Conservation (phyloP, 345 rosid species). For the Ceriops tagal region DNA sequence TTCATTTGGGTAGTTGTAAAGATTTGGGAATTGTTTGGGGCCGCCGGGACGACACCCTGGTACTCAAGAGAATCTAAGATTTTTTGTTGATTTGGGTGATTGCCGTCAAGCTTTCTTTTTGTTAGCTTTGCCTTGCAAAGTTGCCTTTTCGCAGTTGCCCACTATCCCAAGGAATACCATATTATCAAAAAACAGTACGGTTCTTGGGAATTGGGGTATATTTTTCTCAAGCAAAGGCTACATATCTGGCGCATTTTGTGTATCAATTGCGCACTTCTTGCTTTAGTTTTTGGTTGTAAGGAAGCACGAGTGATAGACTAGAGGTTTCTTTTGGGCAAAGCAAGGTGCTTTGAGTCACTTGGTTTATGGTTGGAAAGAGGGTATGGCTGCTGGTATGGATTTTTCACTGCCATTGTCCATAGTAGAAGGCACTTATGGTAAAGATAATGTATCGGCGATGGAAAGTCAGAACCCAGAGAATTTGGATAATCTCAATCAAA, state of each 20-base stretch:
- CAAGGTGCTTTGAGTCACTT: conserved; percentile 1
- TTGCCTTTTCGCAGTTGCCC: conserved; percentile 9
- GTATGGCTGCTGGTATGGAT: conserved; percentile 59
- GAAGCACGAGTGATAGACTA: not conserved
- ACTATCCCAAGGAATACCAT: conserved; percentile 17
- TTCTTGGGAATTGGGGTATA: too few species aligned
- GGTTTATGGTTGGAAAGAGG: conserved; percentile 41
- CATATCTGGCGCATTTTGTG: too few species aligned
- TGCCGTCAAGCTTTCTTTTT: too few species aligned
- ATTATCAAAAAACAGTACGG: not conserved
- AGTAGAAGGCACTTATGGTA: conserved; percentile 47
- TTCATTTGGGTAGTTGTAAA: conserved; percentile 20
- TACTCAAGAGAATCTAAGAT: too few species aligned
- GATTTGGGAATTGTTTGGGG: conserved; percentile 12
- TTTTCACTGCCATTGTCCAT: conserved; percentile 45
- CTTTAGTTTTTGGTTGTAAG: too few species aligned
- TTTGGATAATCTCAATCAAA: conserved; percentile 47
- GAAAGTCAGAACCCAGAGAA: conserved; percentile 42
- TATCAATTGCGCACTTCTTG: too few species aligned
- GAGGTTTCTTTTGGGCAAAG: not conserved
- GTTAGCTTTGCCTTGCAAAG: conserved; percentile 17
- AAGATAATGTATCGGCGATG: conserved; percentile 32
- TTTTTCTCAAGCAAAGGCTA: too few species aligned
- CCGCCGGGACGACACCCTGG: too few species aligned
- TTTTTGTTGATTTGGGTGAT: too few species aligned